A percentile compares a stretch with the other conserved stretches of the same genome.
These are phyloP conservation scores for Coemansia sp. DNA, from an alignment of 192 early-diverging fungal species.

Conservation along the genomic window DNA sequence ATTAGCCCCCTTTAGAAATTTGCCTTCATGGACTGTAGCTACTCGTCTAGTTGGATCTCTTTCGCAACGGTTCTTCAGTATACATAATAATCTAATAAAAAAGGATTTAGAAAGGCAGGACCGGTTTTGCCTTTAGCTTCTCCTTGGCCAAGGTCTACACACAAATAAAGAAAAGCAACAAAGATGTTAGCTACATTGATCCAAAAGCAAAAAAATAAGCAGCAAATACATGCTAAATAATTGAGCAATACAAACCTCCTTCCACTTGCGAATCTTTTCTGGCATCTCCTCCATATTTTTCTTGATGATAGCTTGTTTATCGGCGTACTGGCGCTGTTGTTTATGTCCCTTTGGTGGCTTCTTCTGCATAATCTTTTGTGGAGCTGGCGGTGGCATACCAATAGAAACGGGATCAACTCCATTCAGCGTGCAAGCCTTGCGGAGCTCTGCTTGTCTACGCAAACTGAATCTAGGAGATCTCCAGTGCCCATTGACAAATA, in stretches of 20 bases:
- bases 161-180: background rate
- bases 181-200: background rate
- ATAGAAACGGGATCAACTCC: slow-evolving; percentile 58
- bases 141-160: slow-evolving; percentile 48
- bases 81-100: background rate
- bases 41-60: too few relatives aligned
- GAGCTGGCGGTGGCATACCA: slow-evolving; percentile 52
- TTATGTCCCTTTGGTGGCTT: slow-evolving; percentile 60
- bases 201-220: background rate
- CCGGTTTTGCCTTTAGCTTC: slow-evolving; percentile 45
- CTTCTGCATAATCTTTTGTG: slow-evolving; percentile 47
- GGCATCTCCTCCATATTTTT: slow-evolving; percentile 58
- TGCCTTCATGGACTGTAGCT: too few relatives aligned
- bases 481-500: slow-evolving; percentile 59
- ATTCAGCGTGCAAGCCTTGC: slow-evolving; percentile 63
- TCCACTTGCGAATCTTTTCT: slow-evolving; percentile 58
- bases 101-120: slow-evolving; percentile 49
- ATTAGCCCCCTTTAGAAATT: too few relatives aligned
- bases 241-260: slow-evolving; percentile 22
- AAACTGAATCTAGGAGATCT: slow-evolving; percentile 55
- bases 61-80: background rate
- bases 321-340: slow-evolving; percentile 49
- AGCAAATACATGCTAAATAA: background rate
- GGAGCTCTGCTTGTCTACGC: slow-evolving; percentile 64
- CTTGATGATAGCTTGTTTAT: slow-evolving; percentile 47